Evolutionary conservation across 2,329 filamentous ascomycete species (phyloP).

Genomic region (Ophiostoma tasmaniense): DNA sequence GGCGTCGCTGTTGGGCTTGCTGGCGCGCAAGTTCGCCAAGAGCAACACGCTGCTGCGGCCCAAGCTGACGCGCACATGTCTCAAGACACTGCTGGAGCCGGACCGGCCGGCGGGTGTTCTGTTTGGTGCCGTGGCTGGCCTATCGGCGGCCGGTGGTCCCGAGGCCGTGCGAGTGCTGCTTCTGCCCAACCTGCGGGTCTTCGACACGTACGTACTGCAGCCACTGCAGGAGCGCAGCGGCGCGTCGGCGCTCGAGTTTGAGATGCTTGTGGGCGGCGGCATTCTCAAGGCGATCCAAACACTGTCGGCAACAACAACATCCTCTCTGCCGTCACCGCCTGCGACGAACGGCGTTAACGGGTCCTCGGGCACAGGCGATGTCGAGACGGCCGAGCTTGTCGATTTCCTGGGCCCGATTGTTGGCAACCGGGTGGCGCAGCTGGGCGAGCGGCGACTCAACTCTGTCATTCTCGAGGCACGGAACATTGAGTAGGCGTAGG

Average conservation of each 20-base stretch:
- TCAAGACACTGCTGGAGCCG: slow-evolving; percentile 86
- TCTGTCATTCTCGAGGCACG: slow-evolving; percentile 47
- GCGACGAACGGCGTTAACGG: slow-evolving; percentile 17
- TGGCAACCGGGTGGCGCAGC: slow-evolving; percentile 38
- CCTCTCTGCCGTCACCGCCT: neutral
- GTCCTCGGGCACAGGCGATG: slow-evolving; percentile 22
- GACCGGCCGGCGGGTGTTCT: slow-evolving; percentile 74
- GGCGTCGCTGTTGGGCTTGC: slow-evolving; percentile 68
- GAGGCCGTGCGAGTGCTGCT: slow-evolving; percentile 50
- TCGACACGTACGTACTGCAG: slow-evolving; percentile 45
- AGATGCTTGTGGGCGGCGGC: slow-evolving; percentile 45
- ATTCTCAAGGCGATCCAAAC: slow-evolving; percentile 45
- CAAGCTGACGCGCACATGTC: slow-evolving; percentile 82
- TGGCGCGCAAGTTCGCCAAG: slow-evolving; percentile 72
- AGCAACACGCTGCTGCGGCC: slow-evolving; percentile 76
- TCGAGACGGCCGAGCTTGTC: slow-evolving; percentile 38
- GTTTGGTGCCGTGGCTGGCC: slow-evolving; percentile 77
- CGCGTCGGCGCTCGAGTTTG: slow-evolving; percentile 36
- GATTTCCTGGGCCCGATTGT: slow-evolving; percentile 49
- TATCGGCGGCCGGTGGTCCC: slow-evolving; percentile 65
- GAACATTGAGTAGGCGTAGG: slow-evolving; percentile 36
- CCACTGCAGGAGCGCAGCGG: slow-evolving; percentile 41
- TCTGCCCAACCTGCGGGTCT: slow-evolving; percentile 46
- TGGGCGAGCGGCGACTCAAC: slow-evolving; percentile 41
- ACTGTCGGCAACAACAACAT: slow-evolving; percentile 23